Percentiles rank a stretch among this genome's conserved stretches.
Evolutionary conservation across 768 basidiomycete genomes (phyloP).

Genomic region (Pilatotrama ljubarskyi): DNA sequence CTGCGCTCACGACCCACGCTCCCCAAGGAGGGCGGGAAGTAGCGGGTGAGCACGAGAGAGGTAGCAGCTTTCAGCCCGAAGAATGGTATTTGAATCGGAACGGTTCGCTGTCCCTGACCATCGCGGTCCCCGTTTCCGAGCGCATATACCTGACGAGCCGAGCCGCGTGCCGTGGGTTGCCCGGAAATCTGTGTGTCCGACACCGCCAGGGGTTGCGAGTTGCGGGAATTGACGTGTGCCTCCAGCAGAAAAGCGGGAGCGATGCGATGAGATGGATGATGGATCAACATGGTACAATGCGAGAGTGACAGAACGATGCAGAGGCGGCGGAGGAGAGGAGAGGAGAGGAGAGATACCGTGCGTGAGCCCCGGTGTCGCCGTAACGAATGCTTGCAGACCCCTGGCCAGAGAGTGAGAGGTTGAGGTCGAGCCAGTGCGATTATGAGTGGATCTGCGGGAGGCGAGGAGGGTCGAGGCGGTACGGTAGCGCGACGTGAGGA

Average conservation of each 20-base stretch:
- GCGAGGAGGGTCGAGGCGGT: neutral
- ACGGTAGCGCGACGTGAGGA: neutral
- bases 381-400: neutral
- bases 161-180: too few species aligned
- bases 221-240: neutral
- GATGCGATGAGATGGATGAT: too few species aligned
- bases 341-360: neutral
- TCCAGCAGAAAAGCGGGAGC: neutral
- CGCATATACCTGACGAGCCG: too few species aligned
- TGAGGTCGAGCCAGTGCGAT: neutral
- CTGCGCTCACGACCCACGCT: too few species aligned
- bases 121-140: neutral
- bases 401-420: neutral
- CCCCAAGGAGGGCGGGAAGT: too few species aligned
- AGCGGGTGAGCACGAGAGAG: too few species aligned
- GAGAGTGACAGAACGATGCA: neutral
- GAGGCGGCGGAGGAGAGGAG: too few species aligned
- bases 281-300: neutral
- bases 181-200: neutral
- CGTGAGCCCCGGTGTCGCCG: neutral
- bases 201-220: too few species aligned
- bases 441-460: slow-evolving; percentile 8
- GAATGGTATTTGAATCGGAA: too few species aligned
- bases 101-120: too few species aligned
- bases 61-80: too few species aligned